Base-by-base conservation (phyloP, 495 filamentous ascomycete genomes). In the Trichoderma reesei region DNA sequence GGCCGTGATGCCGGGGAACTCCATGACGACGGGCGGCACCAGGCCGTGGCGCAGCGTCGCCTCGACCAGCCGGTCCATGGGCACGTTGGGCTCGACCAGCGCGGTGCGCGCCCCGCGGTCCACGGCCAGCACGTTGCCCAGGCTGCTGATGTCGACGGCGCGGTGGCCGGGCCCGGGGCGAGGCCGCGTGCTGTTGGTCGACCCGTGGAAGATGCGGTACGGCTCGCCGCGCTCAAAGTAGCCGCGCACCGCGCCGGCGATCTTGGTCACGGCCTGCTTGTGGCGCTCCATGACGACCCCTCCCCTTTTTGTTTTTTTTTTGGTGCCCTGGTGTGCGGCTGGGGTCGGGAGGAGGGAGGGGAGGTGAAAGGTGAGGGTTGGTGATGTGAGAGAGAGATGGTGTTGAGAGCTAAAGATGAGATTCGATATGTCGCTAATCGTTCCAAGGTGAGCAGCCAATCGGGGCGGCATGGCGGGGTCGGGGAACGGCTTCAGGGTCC, bases 191-290 rank as follows among this genome's bases (percentile, higher is more conserved):
- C 80, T 86, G 74, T 91, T 92, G 38, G 89, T 91, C 16, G 82
- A 85, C 65, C 90, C 89, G 78, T 92, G 89, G 73, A 77, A 84
- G 74, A 93, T 90, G 62, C 89, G 85, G 75, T 89, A 93, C 16
- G 83, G 80, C 65, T 85, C 77, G 38, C 78, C 74, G 18, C 78
- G 76, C 18, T 83, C 73, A 73, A 84, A 85, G 75, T 84, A 85
- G 39, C 71, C 64, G 62, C 80, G 76, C 16, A 89, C 82, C 11
- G 72, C 69, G 6, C 74, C 63, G 31, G 85, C 71, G 63, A 86
- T 78, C 5, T 68, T 37, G 26, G 72, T 68, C 16, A 86, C 83
- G 16, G 74, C 75, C 44, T 71, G 67, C 8, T 73, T 67, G 68
- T 85, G 82, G 18, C 68, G 72, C 36, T 81, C 74, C 77, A 82